Percentiles rank a stretch among this genome's conserved stretches.
These are phyloP conservation scores for Penicillium rolfsii DNA, from an alignment of 2,329 filamentous ascomycete genomes.

Conservation along the genomic window DNA sequence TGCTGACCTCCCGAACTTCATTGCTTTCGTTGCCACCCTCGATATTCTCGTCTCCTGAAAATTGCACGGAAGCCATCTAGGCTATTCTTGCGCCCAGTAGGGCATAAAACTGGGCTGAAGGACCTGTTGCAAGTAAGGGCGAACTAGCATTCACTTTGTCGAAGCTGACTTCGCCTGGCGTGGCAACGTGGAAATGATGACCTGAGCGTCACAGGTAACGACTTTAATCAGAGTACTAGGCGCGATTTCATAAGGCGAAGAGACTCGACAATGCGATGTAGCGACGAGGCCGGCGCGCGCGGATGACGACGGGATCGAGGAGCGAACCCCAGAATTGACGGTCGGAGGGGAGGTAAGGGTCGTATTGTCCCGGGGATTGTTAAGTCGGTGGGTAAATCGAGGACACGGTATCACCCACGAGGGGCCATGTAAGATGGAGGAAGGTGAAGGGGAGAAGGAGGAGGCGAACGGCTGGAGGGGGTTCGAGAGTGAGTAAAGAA, in stretches of 20 bases:
- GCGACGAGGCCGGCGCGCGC: conserved; percentile 5
- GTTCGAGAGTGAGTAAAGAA: not conserved
- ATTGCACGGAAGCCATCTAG: conserved; percentile 47
- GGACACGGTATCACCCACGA: conserved; percentile 23
- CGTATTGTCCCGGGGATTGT: conserved; percentile 10
- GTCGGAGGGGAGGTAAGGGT: conserved; percentile 10
- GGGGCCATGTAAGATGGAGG: conserved; percentile 26
- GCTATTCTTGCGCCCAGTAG: conserved; percentile 31
- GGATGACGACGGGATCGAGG: conserved; percentile 19
- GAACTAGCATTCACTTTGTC: conserved; percentile 35
- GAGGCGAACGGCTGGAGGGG: conserved; percentile 7
- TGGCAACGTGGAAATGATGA: not conserved
- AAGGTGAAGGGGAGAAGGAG: conserved; percentile 7
- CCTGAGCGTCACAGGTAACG: conserved; percentile 11
- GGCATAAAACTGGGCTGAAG: conserved; percentile 32
- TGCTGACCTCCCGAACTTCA: conserved; percentile 38
- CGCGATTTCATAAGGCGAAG: conserved; percentile 17
- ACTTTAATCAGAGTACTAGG: not conserved
- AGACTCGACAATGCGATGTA: conserved; percentile 4
- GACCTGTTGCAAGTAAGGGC: conserved; percentile 19
- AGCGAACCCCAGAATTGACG: conserved; percentile 4
- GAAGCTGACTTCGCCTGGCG: conserved; percentile 28
- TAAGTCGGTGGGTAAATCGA: conserved; percentile 6
- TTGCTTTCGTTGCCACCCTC: conserved; percentile 28
- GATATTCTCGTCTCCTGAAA: conserved; percentile 34